Percentiles rank a stretch among this genome's conserved stretches.
Conservation (phyloP, 306 rosid species). For the Prunus padus region DNA sequence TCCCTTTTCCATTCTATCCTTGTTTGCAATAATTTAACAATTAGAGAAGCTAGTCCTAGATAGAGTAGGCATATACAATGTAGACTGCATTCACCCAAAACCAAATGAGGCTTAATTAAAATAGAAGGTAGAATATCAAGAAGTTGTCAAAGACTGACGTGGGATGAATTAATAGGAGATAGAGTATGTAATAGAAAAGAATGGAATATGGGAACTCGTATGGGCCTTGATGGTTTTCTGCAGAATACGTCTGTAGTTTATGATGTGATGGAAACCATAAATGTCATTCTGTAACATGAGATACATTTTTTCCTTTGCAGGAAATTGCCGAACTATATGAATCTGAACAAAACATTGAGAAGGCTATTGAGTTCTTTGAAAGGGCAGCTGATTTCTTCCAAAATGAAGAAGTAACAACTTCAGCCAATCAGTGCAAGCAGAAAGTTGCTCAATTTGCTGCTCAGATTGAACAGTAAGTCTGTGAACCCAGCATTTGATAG, state of each 20-base stretch:
- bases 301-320: slow-evolving; percentile 35
- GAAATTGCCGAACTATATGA: slow-evolving; percentile 93
- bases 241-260: slow-evolving; percentile 2
- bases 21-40: background rate
- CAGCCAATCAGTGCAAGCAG: slow-evolving; percentile 95
- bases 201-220: background rate
- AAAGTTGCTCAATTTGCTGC: slow-evolving; percentile 95
- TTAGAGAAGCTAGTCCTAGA: background rate
- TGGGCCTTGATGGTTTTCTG: background rate
- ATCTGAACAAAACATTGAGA: slow-evolving; percentile 82
- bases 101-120: background rate
- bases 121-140: background rate
- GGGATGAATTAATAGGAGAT: background rate
- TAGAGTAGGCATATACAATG: background rate
- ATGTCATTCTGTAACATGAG: slow-evolving; percentile 25
- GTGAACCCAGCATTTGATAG: background rate
- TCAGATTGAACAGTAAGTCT: slow-evolving; percentile 81
- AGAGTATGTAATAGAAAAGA: background rate
- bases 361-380: slow-evolving; percentile 70
- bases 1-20: background rate
- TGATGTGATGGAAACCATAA: background rate
- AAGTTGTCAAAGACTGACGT: background rate
- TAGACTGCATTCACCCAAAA: background rate
- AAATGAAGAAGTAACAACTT: slow-evolving; percentile 80
- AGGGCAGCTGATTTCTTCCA: slow-evolving; percentile 88